Evolutionary conservation across 805 yeast genomes (phyloP).

Genomic region (Clavispora santaluciae): DNA sequence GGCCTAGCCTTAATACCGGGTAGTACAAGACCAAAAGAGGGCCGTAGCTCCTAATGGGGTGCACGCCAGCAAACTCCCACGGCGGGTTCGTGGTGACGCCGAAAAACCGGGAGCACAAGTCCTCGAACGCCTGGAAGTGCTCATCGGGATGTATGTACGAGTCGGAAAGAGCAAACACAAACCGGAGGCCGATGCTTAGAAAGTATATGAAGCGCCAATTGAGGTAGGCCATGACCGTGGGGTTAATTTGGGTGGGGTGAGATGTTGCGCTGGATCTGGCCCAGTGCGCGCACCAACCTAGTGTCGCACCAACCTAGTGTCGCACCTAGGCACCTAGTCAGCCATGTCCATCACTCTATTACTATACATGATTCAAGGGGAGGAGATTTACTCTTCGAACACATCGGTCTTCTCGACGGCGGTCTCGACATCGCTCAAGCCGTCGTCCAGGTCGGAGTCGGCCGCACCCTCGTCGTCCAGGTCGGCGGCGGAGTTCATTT

Average conservation of each 20-base stretch:
- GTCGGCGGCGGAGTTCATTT: constrained; percentile 6
- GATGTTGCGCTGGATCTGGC: neutral
- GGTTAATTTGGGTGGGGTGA: neutral
- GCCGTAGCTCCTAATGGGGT: constrained; percentile 67
- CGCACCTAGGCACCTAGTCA: no score
- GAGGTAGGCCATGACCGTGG: neutral
- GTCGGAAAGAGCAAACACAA: constrained; percentile 57
- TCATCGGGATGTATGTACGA: constrained; percentile 98
- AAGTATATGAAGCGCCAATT: constrained; percentile 47
- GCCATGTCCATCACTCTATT: neutral
- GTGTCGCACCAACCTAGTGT: neutral
- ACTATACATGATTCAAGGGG: neutral
- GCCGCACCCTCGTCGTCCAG: constrained; percentile 4
- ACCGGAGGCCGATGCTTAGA: constrained; percentile 41
- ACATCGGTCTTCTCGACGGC: constrained; percentile 14
- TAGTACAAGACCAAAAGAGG: constrained; percentile 67
- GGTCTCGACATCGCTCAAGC: constrained; percentile 16
- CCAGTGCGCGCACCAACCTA: neutral
- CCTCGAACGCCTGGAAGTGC: constrained; percentile 88
- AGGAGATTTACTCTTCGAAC: constrained; percentile 7
- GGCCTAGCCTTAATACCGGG: constrained; percentile 45
- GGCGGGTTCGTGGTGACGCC: constrained; percentile 48
- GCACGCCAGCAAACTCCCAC: constrained; percentile 70
- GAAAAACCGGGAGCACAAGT: constrained; percentile 47
- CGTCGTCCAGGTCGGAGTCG: constrained; percentile 10